phyloP scores from a whole-genome alignment of 768 basidiomycete genomes.

The Trametes gibbosa region DNA sequence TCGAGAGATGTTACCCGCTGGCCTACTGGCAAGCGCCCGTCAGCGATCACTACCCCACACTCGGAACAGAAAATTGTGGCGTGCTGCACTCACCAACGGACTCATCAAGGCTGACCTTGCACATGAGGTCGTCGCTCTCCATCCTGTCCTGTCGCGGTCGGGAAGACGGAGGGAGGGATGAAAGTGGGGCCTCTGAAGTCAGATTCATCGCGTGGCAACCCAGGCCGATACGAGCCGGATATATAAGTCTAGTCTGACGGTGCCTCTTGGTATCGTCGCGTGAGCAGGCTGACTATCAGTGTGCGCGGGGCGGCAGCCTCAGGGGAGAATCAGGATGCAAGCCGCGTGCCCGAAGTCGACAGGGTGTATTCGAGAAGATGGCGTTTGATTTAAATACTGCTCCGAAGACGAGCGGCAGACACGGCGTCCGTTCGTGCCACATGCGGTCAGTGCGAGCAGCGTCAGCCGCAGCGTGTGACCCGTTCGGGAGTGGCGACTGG shows the following conservation, averaged over 20 bases:
- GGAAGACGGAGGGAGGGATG: neutral
- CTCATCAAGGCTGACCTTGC: conserved; percentile 6
- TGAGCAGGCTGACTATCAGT: neutral
- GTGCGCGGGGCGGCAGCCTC: no score
- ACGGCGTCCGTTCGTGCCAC: neutral
- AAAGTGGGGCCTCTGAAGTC: neutral
- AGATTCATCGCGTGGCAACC: neutral
- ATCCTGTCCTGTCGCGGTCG: neutral
- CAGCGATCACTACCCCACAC: neutral
- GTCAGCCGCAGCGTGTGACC: conserved; percentile 6
- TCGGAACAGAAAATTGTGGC: no score
- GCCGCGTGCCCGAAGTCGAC: neutral
- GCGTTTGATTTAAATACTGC: neutral
- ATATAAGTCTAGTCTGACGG: neutral
- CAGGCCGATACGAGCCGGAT: neutral
- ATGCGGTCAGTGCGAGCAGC: conserved; percentile 1
- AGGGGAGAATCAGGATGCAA: neutral
- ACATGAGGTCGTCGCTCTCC: conserved; percentile 2
- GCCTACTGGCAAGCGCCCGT: neutral
- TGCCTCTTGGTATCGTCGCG: neutral
- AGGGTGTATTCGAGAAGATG: neutral
- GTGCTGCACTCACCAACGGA: neutral
- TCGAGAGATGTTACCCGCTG: neutral
- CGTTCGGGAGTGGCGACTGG: neutral
- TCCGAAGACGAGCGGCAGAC: neutral